Conservation (phyloP, 352 stramenopile genomes). For the Globisporangium abappressorium region DNA sequence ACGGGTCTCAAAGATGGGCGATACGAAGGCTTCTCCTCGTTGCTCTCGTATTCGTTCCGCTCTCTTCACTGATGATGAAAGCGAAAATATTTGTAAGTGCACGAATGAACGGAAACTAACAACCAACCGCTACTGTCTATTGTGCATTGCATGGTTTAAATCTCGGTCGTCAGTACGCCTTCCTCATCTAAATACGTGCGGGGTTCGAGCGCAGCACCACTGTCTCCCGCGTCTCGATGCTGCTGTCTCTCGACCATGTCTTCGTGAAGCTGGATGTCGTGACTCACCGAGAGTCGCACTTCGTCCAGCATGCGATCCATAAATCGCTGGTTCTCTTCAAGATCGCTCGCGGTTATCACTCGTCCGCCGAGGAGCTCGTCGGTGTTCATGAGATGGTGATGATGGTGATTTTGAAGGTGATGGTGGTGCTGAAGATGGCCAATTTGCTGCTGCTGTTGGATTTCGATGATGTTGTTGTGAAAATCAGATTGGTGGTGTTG, state of each 20-base stretch:
- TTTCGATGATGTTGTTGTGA: slow-evolving; percentile 14
- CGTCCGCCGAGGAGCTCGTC: slow-evolving; percentile 48
- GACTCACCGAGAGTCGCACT: slow-evolving; percentile 45
- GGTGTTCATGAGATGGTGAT: slow-evolving; percentile 41
- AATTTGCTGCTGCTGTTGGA: slow-evolving; percentile 1
- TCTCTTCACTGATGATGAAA: background rate
- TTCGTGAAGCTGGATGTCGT: slow-evolving; percentile 41
- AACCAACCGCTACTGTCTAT: background rate
- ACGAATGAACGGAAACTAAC: background rate
- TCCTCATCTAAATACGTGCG: slow-evolving; percentile 73
- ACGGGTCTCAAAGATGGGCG: background rate
- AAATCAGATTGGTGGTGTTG: slow-evolving; percentile 7
- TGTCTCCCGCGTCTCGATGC: slow-evolving; percentile 26
- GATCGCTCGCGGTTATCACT: slow-evolving; percentile 38
- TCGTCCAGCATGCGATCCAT: slow-evolving; percentile 81
- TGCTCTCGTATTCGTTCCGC: background rate
- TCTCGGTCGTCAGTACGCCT: slow-evolving; percentile 65
- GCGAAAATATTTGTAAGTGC: slow-evolving; percentile 2
- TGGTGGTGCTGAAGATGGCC: slow-evolving; percentile 11
- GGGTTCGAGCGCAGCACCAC: slow-evolving; percentile 29
- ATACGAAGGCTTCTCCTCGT: background rate
- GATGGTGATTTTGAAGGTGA: slow-evolving; percentile 24
- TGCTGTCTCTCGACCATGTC: slow-evolving; percentile 6
- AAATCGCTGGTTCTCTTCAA: slow-evolving; percentile 74
- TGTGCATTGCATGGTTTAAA: slow-evolving; percentile 23